Base-by-base conservation (phyloP, 441 rosid species). In the Eruca vesicaria region DNA sequence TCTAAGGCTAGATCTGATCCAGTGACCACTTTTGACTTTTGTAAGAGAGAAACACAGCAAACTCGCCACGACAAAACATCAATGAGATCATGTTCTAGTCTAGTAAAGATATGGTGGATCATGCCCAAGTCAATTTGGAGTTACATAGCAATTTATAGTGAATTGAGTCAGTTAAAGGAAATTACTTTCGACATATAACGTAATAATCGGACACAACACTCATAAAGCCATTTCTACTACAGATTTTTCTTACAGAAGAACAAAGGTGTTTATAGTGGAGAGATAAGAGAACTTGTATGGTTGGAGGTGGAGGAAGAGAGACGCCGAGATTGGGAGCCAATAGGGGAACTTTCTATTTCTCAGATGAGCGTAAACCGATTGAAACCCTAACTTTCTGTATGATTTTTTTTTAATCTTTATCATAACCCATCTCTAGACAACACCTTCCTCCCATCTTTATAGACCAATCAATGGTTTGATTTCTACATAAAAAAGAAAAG, bases 301-400 rank as follows among this genome's bases (percentile, higher is more conserved):
- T 29, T 73, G 76, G 78, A 68, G 76, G 55, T 66, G 1, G 80
- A 60, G 12, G 90, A 72, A 18, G 89, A 81, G 81, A 88, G 79
- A 16, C 68, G 84, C 56, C 80, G 84, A 69, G 94, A 73, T 23
- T 86, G 91, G 62, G 89, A 88, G 79, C 97, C n/a, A n/a, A n/a
- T n/a, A n/a, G n/a, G n/a, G n/a, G n/a, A n/a, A n/a, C n/a, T n/a
- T n/a, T n/a, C n/a, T n/a, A n/a, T n/a, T n/a, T n/a, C n/a, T n/a
- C n/a, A n/a, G n/a, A n/a, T n/a, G n/a, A n/a, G n/a, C n/a, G n/a
- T n/a, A n/a, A n/a, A n/a, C n/a, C n/a, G n/a, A n/a, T n/a, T n/a
- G n/a, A n/a, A n/a, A n/a, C n/a, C n/a, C n/a, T n/a, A n/a, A n/a
- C n/a, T n/a, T n/a, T n/a, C n/a, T n/a, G n/a, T n/a, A n/a, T n/a